phyloP scores from a whole-genome alignment of 164 flowering plant species.

The Dillenia turbinata region DNA sequence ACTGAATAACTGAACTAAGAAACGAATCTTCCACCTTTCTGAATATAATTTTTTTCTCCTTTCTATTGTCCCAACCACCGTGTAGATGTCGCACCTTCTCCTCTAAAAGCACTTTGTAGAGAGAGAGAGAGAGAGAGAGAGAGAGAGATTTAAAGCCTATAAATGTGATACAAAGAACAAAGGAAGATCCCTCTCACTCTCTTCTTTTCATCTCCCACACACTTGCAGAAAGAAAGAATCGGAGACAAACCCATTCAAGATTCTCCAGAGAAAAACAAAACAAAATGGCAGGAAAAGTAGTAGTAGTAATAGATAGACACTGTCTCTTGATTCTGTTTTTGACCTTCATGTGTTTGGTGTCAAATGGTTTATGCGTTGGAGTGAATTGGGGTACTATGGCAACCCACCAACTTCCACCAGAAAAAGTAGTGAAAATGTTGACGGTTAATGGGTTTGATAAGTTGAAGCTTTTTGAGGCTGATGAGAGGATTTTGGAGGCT shows the following conservation, averaged over 20 bases:
- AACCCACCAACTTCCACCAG: constrained; percentile 60
- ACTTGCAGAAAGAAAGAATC: constrained; percentile 12
- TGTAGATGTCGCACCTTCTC: not conserved
- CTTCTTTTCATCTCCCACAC: constrained; percentile 1
- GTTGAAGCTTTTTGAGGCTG: constrained; percentile 88
- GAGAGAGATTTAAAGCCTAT: not conserved
- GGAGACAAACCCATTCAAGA: constrained; percentile 5
- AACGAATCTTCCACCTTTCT: constrained; percentile 20
- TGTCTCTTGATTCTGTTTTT: constrained; percentile 15
- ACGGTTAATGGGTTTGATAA: constrained; percentile 60
- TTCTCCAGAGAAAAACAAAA: not conserved
- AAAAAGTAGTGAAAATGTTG: constrained; percentile 70
- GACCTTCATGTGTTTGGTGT: constrained; percentile 13
- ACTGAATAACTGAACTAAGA: constrained; percentile 41
- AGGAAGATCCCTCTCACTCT: not conserved
- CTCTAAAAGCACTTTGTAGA: not conserved
- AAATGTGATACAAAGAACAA: constrained; percentile 2
- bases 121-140: constrained; percentile 1
- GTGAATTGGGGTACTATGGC: constrained; percentile 93
- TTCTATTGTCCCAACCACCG: not conserved
- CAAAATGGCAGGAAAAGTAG: constrained; percentile 6
- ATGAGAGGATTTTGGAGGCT: constrained; percentile 53
- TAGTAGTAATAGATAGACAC: not conserved
- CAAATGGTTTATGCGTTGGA: constrained; percentile 36
- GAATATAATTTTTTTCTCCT: not conserved